A percentile compares a stretch with the other conserved stretches of the same genome.
These are phyloP conservation scores for Sporisorium iseilematis-ciliati DNA, from an alignment of 1,284 basidiomycete genomes.

Conservation along the genomic window DNA sequence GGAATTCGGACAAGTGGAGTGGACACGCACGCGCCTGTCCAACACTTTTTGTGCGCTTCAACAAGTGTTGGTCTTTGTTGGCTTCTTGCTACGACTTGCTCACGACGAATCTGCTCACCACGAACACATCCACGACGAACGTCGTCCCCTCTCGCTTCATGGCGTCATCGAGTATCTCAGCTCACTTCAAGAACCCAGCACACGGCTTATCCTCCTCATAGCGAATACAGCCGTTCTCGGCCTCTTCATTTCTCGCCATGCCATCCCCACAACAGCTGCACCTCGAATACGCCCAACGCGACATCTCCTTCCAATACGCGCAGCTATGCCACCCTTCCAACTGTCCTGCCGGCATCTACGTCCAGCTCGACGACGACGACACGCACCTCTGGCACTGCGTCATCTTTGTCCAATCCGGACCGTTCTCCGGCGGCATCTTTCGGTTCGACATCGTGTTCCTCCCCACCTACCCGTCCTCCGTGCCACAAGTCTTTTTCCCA, in stretches of 20 bases:
- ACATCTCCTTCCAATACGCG: slow-evolving; percentile 53
- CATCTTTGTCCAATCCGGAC: slow-evolving; percentile 51
- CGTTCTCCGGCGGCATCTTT: slow-evolving; percentile 55
- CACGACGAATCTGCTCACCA: too few species aligned
- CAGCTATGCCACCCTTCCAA: slow-evolving; percentile 47
- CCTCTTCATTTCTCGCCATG: slow-evolving; percentile 25
- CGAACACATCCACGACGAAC: too few species aligned
- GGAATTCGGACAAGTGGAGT: slow-evolving; percentile 40
- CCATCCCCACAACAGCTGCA: slow-evolving; percentile 32
- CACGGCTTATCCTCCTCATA: background rate
- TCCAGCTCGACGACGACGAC: slow-evolving; percentile 48
- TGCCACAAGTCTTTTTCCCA: slow-evolving; percentile 54
- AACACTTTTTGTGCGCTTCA: slow-evolving; percentile 1
- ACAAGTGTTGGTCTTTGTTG: background rate
- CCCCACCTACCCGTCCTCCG: slow-evolving; percentile 30
- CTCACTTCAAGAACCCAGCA: background rate
- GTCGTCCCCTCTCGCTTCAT: background rate
- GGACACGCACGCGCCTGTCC: slow-evolving; percentile 4
- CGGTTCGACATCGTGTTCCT: slow-evolving; percentile 61
- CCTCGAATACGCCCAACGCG: slow-evolving; percentile 45
- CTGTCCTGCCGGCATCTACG: slow-evolving; percentile 50
- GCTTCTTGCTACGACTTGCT: background rate
- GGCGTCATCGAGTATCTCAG: background rate
- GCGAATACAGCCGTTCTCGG: too few species aligned
- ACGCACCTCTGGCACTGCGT: slow-evolving; percentile 54